phyloP scores from a whole-genome alignment of 306 rosid genomes.

The Trifolium subterraneum region DNA sequence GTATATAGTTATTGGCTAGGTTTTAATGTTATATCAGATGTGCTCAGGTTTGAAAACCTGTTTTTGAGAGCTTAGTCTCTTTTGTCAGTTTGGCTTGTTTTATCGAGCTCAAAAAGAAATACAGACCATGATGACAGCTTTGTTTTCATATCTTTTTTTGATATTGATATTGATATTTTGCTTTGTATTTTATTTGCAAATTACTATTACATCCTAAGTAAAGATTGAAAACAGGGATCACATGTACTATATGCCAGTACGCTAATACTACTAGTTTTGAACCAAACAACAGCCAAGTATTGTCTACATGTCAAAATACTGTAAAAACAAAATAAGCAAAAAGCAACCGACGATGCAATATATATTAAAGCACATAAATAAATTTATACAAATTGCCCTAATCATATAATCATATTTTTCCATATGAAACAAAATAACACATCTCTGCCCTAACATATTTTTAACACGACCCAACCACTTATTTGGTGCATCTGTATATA shows the following conservation, averaged over 20 bases:
- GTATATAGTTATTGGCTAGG: slow-evolving; percentile 29
- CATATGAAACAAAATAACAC: background rate
- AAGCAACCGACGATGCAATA: background rate
- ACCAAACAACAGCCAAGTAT: too few relatives aligned
- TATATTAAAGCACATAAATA: background rate
- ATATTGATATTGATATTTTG: background rate
- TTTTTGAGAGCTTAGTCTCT: slow-evolving; percentile 13
- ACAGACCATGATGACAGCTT: background rate
- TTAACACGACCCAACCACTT: too few relatives aligned
- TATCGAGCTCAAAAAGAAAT: slow-evolving; percentile 17
- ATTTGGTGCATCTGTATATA: too few relatives aligned
- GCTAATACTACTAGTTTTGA: too few relatives aligned
- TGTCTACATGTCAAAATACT: too few relatives aligned
- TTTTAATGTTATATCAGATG: background rate
- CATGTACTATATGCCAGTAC: too few relatives aligned
- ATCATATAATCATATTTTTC: too few relatives aligned
- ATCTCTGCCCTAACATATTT: background rate
- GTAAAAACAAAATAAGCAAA: too few relatives aligned
- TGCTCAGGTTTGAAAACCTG: background rate
- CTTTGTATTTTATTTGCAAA: background rate
- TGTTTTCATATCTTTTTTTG: background rate
- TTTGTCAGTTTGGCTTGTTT: background rate
- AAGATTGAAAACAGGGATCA: too few relatives aligned
- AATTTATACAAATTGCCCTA: background rate
- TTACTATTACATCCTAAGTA: too few relatives aligned